Evolutionary conservation across 1,284 basidiomycete genomes (phyloP), one percentile per base, ranked within the genome.

Genomic region (Puccinia triticina): DNA sequence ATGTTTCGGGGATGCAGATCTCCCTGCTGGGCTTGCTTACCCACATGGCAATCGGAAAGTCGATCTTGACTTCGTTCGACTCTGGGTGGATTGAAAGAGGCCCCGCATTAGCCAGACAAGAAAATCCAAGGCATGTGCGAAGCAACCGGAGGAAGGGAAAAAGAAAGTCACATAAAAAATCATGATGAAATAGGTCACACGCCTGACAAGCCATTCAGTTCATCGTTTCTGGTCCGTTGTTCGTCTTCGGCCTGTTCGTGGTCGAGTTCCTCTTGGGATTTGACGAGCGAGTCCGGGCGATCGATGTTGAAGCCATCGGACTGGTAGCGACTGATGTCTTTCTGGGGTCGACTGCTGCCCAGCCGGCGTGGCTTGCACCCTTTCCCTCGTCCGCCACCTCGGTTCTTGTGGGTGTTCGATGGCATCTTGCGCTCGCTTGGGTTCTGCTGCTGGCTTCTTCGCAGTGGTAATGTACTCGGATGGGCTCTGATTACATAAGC

Each of bases 21-120:
- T 43, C 40, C 48, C 29, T 29, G 26, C 29, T 29, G 16, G 16
- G 23, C n/a, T 29, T 26, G 66, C 77, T 79, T 43, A 79, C 77
- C 77, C 77, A 79, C 77, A 79, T 79, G 7, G 77, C 77, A 18
- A 79, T 57, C 5, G 61, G 61, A 53, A 79, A 73, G 10, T 73
- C 29, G 23, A 73, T 73, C 26, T 53, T 37, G 5, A 71, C 67
- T 50, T 71, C 37, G 2, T 43, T 71, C 37, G 48, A 71, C 8
- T 32, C 67, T 71, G 67, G 5, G 8, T 1, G 18, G 21, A 43
- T 40, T 18, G 21, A 43, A 23, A 46, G 23, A 43, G 12, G 10
- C 48, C 8, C 11, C 18, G 5, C 11, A 34, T 2, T 18, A 61
- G 59, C 14, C 29, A n/a, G 10, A 59, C 7, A 26, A n/a, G 8